phyloP scores from a whole-genome alignment of 345 rosid genomes.

The Salix udensis region DNA sequence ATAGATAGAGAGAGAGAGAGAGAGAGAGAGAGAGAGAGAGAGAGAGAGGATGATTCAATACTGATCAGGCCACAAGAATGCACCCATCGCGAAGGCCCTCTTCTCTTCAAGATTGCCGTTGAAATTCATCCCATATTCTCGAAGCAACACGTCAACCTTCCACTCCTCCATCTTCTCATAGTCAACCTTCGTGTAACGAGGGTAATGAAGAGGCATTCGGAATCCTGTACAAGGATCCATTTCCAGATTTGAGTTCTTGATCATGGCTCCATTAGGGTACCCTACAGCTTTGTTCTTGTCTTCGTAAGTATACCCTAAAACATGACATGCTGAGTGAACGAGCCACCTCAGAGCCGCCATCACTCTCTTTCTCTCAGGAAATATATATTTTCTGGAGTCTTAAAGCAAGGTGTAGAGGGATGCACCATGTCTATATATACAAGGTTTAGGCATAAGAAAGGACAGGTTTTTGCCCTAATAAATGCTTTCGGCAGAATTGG shows the following conservation, averaged over 20 bases:
- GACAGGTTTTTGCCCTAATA: neutral
- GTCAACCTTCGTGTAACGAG: slow-evolving; percentile 50
- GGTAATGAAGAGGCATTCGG: slow-evolving; percentile 69
- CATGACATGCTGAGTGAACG: slow-evolving; percentile 39
- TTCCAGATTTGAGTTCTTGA: neutral
- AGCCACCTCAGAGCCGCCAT: slow-evolving; percentile 45
- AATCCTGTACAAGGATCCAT: slow-evolving; percentile 31
- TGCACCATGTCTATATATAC: neutral
- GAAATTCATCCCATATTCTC: slow-evolving; percentile 48
- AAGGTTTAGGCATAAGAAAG: no score
- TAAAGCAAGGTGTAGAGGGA: neutral
- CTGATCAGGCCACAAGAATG: slow-evolving; percentile 63
- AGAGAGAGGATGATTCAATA: slow-evolving; percentile 5
- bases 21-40: no score
- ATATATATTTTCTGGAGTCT: neutral
- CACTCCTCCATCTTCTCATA: slow-evolving; percentile 76
- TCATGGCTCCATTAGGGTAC: slow-evolving; percentile 12
- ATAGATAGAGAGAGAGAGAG: no score
- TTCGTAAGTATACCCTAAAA: slow-evolving; percentile 28
- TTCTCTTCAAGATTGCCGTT: slow-evolving; percentile 42
- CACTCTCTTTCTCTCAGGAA: neutral
- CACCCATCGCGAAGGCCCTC: slow-evolving; percentile 51
- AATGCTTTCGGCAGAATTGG: neutral
- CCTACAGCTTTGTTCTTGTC: neutral
- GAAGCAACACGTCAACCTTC: slow-evolving; percentile 54